Conservation (phyloP, 768 basidiomycete species). For the Amanita fuliginea region DNA sequence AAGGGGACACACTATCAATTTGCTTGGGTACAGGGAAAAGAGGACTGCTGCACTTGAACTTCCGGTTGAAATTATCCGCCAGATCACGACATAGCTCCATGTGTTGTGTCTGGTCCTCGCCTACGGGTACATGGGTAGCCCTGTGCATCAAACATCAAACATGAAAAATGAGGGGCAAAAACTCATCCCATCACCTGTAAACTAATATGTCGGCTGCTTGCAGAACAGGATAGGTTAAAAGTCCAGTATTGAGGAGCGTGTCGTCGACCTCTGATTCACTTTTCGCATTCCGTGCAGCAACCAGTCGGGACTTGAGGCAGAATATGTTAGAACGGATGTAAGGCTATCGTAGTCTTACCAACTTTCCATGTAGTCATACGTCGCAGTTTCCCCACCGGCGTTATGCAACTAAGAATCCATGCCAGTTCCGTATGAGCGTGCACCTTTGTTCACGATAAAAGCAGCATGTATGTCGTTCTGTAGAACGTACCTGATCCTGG, state of each 20-base stretch:
- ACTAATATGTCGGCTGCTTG: slow-evolving; percentile 89
- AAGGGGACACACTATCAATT: slow-evolving; percentile 52
- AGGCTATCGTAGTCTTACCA: slow-evolving; percentile 7
- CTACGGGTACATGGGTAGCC: slow-evolving; percentile 90
- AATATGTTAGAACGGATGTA: slow-evolving; percentile 4
- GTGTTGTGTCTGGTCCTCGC: slow-evolving; percentile 94
- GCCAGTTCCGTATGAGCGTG: slow-evolving; percentile 76
- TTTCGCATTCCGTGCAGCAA: slow-evolving; percentile 60
- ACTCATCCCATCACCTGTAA: slow-evolving; percentile 46
- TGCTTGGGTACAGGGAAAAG: slow-evolving; percentile 67
- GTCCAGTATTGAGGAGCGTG: slow-evolving; percentile 67
- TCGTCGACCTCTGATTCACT: slow-evolving; percentile 75
- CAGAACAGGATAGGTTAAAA: slow-evolving; percentile 88
- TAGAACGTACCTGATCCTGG: slow-evolving; percentile 70
- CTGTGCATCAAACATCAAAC: slow-evolving; percentile 24
- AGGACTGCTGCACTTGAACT: slow-evolving; percentile 33
- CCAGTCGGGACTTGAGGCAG: slow-evolving; percentile 56
- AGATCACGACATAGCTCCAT: slow-evolving; percentile 81
- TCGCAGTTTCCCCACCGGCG: slow-evolving; percentile 70
- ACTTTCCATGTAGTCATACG: slow-evolving; percentile 99
- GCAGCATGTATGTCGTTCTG: not conserved
- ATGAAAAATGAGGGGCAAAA: slow-evolving; percentile 9
- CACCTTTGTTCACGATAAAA: slow-evolving; percentile 37
- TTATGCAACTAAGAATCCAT: slow-evolving; percentile 83
- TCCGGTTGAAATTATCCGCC: slow-evolving; percentile 73